Conservation (phyloP, 2,329 filamentous ascomycete species). For the Sclerotinia nivalis region DNA sequence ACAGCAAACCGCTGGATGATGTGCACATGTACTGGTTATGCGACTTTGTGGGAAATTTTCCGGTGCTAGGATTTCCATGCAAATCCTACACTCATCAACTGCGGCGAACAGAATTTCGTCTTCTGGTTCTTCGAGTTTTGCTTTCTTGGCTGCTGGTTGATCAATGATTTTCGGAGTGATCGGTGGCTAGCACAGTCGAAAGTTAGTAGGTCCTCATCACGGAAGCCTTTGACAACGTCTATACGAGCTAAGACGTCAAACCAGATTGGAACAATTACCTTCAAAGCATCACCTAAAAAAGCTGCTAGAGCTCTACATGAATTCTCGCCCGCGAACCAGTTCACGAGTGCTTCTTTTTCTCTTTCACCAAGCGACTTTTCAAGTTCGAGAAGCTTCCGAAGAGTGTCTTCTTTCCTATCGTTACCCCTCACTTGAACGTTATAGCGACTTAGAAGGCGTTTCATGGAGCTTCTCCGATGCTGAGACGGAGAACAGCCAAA, state of each 20-base stretch:
- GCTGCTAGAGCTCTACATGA: background rate
- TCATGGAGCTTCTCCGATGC: background rate
- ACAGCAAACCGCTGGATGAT: background rate
- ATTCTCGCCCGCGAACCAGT: conserved; percentile 4
- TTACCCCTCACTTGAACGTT: background rate
- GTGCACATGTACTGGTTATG: conserved; percentile 4
- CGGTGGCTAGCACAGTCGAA: background rate
- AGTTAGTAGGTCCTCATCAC: background rate
- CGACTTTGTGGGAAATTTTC: conserved; percentile 6
- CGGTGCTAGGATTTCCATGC: background rate
- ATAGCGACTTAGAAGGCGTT: background rate
- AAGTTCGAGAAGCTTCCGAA: conserved; percentile 2
- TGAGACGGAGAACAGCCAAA: background rate
- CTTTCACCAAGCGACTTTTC: background rate
- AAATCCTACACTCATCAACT: background rate
- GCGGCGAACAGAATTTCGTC: background rate
- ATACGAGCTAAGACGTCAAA: background rate
- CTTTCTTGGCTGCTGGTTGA: background rate
- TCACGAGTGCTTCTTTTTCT: conserved; percentile 9
- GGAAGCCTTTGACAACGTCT: too few species aligned
- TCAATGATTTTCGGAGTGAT: background rate
- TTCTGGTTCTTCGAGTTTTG: background rate
- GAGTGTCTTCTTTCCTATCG: background rate
- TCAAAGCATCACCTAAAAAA: background rate
- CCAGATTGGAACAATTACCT: background rate